phyloP scores from a whole-genome alignment of 1,284 basidiomycete species.

The Amylostereum areolatum region DNA sequence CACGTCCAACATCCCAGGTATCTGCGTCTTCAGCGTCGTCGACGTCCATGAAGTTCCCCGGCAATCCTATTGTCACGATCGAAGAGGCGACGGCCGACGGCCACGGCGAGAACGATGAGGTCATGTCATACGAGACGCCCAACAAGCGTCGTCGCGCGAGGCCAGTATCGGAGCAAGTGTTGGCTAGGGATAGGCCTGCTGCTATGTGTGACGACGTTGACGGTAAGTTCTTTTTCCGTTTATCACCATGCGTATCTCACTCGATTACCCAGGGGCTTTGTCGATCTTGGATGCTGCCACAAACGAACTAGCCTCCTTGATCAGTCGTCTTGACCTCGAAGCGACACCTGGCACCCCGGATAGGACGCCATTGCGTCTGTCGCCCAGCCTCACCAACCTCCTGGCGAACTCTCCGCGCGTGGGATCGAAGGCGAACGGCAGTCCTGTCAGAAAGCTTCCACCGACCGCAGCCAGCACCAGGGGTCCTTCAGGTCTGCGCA shows the following conservation, averaged over 20 bases:
- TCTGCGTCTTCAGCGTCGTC: background rate
- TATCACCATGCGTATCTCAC: slow-evolving; percentile 5
- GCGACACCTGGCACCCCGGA: slow-evolving; percentile 58
- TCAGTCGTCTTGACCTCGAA: slow-evolving; percentile 68
- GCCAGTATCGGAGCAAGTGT: slow-evolving; percentile 61
- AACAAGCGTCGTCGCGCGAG: slow-evolving; percentile 44
- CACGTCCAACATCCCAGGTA: slow-evolving; percentile 2
- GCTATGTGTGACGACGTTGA: slow-evolving; percentile 50
- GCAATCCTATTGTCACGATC: slow-evolving; percentile 37
- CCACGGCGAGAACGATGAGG: slow-evolving; percentile 25
- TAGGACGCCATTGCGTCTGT: slow-evolving; percentile 32
- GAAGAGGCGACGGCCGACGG: slow-evolving; percentile 50
- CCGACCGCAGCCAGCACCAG: slow-evolving; percentile 24
- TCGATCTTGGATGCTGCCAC: slow-evolving; percentile 70
- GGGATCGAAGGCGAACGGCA: slow-evolving; percentile 21
- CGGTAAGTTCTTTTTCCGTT: slow-evolving; percentile 28
- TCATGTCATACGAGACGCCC: slow-evolving; percentile 36
- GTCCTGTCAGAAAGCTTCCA: slow-evolving; percentile 29
- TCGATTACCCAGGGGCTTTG: slow-evolving; percentile 43
- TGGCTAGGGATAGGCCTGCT: slow-evolving; percentile 40
- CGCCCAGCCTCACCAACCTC: slow-evolving; percentile 16
- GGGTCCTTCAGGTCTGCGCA: slow-evolving; percentile 24
- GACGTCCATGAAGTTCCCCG: background rate
- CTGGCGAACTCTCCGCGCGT: slow-evolving; percentile 7
- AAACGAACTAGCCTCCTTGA: slow-evolving; percentile 68